Base-by-base conservation (phyloP, 2,329 filamentous ascomycete species). In the Talaromyces sp. region DNA sequence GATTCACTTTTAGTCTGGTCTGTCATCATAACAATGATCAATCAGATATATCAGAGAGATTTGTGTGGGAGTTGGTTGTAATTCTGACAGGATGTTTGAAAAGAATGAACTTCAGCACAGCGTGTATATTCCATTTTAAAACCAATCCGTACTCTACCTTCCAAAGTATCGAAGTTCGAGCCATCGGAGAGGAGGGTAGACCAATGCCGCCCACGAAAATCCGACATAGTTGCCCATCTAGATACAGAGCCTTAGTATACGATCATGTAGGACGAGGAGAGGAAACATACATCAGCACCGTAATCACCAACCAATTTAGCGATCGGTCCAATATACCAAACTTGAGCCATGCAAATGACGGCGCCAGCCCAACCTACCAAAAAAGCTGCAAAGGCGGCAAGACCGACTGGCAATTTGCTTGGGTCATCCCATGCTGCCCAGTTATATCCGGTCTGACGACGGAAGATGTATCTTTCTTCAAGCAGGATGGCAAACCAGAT, bases 311-410 rank as follows among this genome's bases (percentile, higher is more conserved):
- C 83, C 61, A 83, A 74, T 56, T 78, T 79, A 3, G 87, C 86
- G 65, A 90, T 75, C 0, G 88, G 88, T 1, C 89, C 88, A 66
- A 86, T 84, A 74, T 88, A 91, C 84, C 87, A 91, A 3, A 85
- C 84, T 77, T 91, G 88, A 25, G 86, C 85, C 88, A 90, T 90
- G 66, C 83, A 88, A 54, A 90, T 73, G 33, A 91, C 83, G 0
- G 87, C 84, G 9, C 88, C 87, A 3, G 81, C 82, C 87, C 88
- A 90, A 3, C 88, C 87, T 15, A 90, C 71, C 45, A 88, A 73
- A 69, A 90, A 90, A 0, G 88, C 84, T 2, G 80, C 70, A 8
- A 89, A 76, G 0, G 87, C 88, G 0, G 89, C 87, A 66, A 87
- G 77, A 0, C 89, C 89, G 15, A 89, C 64, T 0, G 89, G 88